Evolutionary conservation across 371 early-diverging fungal genomes (phyloP), one percentile per base, ranked within the genome.

Genomic region (Apophysomyces trapeziformis): DNA sequence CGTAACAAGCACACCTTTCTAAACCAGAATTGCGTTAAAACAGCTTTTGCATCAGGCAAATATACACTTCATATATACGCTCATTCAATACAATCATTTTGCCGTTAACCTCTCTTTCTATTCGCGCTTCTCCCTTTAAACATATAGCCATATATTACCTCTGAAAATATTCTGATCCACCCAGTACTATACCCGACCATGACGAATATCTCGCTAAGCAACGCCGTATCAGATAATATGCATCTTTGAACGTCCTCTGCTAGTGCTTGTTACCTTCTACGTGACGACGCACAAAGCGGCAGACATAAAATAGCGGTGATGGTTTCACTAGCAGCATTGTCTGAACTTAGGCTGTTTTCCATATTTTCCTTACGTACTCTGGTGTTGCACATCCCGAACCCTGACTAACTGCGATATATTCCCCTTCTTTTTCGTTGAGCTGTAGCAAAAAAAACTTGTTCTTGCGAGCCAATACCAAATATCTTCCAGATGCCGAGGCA

Each of bases 131-230:
- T 26, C 32, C 32, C 32, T 26, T 26, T 3, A 26, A 26, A 2
- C 3, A 3, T 26, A 26, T 26, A 2, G 32, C 3, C 32, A 26
- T 26, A 26, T 2, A 47, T 64, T 78, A 84, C 87, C 61, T 85
- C 82, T 66, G 85, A 83, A 70, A 85, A 88, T n/a, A 88, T 80
- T 26, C 85, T 73, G 50, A 88, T 72, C 86, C 86, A 85, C 1
- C 88, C 88, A 26, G 86, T 82, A 44, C 74, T 83, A 68, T 88
- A 88, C 21, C 88, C 88, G 58, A 83, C 75, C 69, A 88, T 84
- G 14, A 86, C 70, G 64, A 83, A 88, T 21, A 84, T 77, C 65
- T 86, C 83, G 56, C 88, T 87, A 26, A 26, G 35, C n/a, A 57
- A 26, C 2, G n/a, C 61, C 39, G 38, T 46, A 41, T 36, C 18